phyloP scores from a whole-genome alignment of 768 basidiomycete species.

The Ramaria sp. region DNA sequence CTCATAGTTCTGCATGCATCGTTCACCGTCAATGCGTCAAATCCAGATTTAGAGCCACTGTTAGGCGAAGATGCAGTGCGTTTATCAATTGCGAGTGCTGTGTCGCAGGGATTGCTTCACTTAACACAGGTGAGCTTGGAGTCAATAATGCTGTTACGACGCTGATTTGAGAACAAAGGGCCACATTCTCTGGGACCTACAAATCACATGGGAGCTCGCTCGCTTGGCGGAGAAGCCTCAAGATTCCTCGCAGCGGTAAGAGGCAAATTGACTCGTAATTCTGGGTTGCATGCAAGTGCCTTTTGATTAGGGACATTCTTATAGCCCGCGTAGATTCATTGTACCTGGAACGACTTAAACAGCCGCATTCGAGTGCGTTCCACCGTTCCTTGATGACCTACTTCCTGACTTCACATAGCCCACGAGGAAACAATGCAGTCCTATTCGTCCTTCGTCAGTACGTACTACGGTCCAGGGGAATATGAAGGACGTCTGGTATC shows the following conservation, averaged over 20 bases:
- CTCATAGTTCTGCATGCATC: slow-evolving; percentile 25
- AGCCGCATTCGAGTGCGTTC: slow-evolving; percentile 63
- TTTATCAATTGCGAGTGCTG: slow-evolving; percentile 39
- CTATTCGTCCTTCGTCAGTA: slow-evolving; percentile 85
- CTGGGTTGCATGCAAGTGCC: not conserved
- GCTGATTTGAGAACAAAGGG: slow-evolving; percentile 33
- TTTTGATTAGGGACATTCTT: slow-evolving; percentile 27
- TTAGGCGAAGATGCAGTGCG: slow-evolving; percentile 48
- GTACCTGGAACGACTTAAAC: slow-evolving; percentile 55
- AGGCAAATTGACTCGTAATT: not conserved
- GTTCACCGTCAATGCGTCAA: slow-evolving; percentile 18
- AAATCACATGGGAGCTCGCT: slow-evolving; percentile 67
- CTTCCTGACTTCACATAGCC: slow-evolving; percentile 32
- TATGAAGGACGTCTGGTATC: slow-evolving; percentile 71
- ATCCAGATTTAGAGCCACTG: slow-evolving; percentile 30
- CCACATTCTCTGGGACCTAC: slow-evolving; percentile 56
- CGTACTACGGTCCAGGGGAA: slow-evolving; percentile 55
- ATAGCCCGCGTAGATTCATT: slow-evolving; percentile 44
- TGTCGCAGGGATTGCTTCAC: slow-evolving; percentile 48
- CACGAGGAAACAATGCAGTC: slow-evolving; percentile 72
- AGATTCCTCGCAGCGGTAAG: not conserved
- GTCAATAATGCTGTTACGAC: not conserved
- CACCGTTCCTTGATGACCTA: not conserved
- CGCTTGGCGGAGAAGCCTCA: slow-evolving; percentile 33
- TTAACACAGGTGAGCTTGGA: slow-evolving; percentile 41